These are phyloP conservation scores for Fusarium verrucosum DNA, from an alignment of 2,329 filamentous ascomycete species.

Conservation along the genomic window DNA sequence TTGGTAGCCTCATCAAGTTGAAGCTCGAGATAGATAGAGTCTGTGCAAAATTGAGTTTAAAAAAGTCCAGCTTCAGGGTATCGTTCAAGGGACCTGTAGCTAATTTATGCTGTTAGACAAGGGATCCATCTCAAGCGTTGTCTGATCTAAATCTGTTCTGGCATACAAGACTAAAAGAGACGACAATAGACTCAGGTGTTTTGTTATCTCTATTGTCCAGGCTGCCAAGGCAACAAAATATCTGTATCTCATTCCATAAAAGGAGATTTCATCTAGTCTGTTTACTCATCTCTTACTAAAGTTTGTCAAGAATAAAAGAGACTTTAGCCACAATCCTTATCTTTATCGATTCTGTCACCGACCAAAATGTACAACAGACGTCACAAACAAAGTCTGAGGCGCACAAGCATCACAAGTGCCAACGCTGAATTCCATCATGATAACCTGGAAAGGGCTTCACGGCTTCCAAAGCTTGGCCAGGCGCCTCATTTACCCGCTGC, in stretches of 20 bases:
- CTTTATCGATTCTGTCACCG: neutral
- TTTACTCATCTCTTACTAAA: constrained; percentile 4
- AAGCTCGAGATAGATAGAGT: neutral
- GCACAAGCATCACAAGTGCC: neutral
- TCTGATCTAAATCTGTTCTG: neutral
- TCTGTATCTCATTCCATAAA: neutral
- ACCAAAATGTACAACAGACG: neutral
- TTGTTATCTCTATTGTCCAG: neutral
- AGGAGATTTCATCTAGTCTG: neutral
- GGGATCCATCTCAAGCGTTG: neutral
- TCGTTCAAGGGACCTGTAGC: neutral
- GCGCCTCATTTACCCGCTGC: constrained; percentile 9
- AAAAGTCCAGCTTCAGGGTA: neutral
- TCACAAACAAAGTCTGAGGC: neutral
- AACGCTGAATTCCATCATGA: constrained; percentile 7
- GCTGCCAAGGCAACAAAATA: neutral
- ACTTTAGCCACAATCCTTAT: constrained; percentile 31
- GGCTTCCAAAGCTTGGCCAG: constrained; percentile 14
- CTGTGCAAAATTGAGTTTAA: neutral
- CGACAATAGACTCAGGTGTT: neutral
- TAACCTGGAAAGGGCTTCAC: neutral
- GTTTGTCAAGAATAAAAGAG: constrained; percentile 7
- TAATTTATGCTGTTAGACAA: constrained; percentile 2
- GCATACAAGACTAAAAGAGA: neutral
- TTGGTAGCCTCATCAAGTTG: neutral